Conservation (phyloP, 73 alveolate genomes). For the Blepharisma stoltei region DNA sequence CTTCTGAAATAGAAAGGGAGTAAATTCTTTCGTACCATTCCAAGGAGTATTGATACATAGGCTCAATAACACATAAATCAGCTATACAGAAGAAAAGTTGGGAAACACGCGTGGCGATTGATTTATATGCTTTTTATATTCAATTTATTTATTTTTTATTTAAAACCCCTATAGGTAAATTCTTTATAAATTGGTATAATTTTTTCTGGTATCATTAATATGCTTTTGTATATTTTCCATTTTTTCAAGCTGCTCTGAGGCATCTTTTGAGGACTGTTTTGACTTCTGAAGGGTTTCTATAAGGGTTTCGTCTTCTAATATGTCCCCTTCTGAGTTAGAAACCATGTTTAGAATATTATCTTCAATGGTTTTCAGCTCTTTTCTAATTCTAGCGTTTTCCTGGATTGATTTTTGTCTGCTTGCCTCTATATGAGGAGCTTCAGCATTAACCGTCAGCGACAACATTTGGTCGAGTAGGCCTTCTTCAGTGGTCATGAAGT, state of each 20-base stretch:
- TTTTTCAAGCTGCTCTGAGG: constrained; percentile 58
- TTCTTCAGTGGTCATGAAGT: constrained; percentile 97
- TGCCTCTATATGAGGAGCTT: constrained; percentile 61
- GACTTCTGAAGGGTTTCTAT: constrained; percentile 71
- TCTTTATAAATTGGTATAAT: no score
- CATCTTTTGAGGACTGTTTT: constrained; percentile 56
- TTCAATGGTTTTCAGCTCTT: constrained; percentile 44
- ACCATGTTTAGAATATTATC: constrained; percentile 43
- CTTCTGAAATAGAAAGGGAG: constrained; percentile 40
- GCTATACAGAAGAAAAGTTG: constrained; percentile 73
- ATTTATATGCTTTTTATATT: no score
- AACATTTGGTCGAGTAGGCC: constrained; percentile 83
- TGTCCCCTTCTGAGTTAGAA: constrained; percentile 54
- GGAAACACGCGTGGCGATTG: constrained; percentile 74
- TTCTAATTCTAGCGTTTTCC: constrained; percentile 46
- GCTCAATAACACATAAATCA: constrained; percentile 70
- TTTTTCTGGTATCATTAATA: constrained; percentile 55
- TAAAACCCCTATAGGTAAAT: no score
- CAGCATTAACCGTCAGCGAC: constrained; percentile 46
- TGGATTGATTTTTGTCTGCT: constrained; percentile 63
- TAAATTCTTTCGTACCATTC: constrained; percentile 73
- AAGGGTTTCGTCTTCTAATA: constrained; percentile 79
- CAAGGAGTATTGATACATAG: constrained; percentile 78
- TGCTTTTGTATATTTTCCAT: constrained; percentile 49
- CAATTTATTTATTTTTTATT: no score